phyloP scores from a whole-genome alignment of 352 stramenopile genomes.

The Phytophthora pisi region DNA sequence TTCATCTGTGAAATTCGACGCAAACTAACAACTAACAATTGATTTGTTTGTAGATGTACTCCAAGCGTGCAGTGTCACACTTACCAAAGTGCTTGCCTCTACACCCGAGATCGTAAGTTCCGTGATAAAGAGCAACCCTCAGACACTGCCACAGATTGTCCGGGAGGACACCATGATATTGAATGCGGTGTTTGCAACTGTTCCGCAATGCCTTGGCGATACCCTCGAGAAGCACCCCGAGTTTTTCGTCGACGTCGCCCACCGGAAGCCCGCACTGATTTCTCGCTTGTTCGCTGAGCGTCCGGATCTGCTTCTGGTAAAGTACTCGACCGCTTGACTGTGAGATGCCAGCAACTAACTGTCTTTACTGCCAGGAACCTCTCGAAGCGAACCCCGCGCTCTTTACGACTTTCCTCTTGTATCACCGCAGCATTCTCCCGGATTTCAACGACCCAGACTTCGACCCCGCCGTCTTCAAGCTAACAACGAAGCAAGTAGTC shows the following conservation, averaged over 20 bases:
- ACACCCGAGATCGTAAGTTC: slow-evolving; percentile 54
- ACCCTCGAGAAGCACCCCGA: slow-evolving; percentile 68
- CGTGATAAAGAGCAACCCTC: slow-evolving; percentile 55
- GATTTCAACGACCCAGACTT: slow-evolving; percentile 65
- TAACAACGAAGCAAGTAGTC: slow-evolving; percentile 49
- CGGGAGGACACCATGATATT: slow-evolving; percentile 56
- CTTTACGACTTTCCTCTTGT: slow-evolving; percentile 69
- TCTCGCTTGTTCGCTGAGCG: slow-evolving; percentile 65
- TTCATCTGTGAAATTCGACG: neutral
- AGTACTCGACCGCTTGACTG: neutral
- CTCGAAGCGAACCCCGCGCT: slow-evolving; percentile 73
- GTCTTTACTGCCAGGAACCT: slow-evolving; percentile 44
- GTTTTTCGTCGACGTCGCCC: slow-evolving; percentile 71
- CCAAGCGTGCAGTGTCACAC: slow-evolving; percentile 43
- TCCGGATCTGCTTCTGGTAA: slow-evolving; percentile 70
- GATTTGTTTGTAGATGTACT: slow-evolving; percentile 38
- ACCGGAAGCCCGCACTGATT: slow-evolving; percentile 66
- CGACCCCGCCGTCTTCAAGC: slow-evolving; percentile 55
- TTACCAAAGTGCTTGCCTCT: slow-evolving; percentile 50
- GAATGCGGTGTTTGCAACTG: slow-evolving; percentile 49
- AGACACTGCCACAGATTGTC: slow-evolving; percentile 53
- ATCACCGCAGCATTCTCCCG: slow-evolving; percentile 61
- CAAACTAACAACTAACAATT: neutral
- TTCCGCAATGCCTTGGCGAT: slow-evolving; percentile 64
- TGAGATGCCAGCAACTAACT: neutral